phyloP scores from a whole-genome alignment of 768 basidiomycete species.

The Termitomyces sp. region DNA sequence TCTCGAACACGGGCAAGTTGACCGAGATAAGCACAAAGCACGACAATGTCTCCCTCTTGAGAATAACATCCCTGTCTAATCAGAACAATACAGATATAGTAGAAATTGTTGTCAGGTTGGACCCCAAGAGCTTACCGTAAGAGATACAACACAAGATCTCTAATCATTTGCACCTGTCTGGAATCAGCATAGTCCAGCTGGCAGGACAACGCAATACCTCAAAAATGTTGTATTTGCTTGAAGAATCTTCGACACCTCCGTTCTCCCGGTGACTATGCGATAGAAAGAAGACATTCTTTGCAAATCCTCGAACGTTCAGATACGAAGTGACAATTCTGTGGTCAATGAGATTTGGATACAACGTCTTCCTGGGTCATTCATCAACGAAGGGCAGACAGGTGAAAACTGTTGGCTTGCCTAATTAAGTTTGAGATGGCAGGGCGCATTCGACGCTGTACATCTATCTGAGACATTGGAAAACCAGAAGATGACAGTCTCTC shows the following conservation, averaged over 20 bases:
- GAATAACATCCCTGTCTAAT: conserved; percentile 37
- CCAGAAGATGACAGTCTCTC: conserved; percentile 57
- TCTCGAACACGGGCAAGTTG: conserved; percentile 36
- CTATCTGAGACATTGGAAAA: conserved; percentile 61
- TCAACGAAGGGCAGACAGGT: not conserved
- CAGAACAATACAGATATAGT: not conserved
- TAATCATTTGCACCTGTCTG: conserved; percentile 36
- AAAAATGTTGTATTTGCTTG: conserved; percentile 59
- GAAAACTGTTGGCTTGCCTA: conserved; percentile 27
- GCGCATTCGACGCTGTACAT: conserved; percentile 73
- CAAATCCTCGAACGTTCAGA: conserved; percentile 54
- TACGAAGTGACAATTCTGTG: conserved; percentile 45
- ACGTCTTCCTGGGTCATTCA: conserved; percentile 35
- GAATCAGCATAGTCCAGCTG: not conserved
- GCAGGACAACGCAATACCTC: conserved; percentile 38
- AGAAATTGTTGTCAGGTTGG: not conserved
- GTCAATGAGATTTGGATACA: conserved; percentile 59
- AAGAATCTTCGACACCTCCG: conserved; percentile 52
- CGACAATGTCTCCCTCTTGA: conserved; percentile 41
- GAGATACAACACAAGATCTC: conserved; percentile 38
- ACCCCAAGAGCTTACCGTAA: conserved; percentile 21
- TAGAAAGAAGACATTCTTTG: conserved; percentile 62
- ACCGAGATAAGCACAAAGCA: conserved; percentile 41
- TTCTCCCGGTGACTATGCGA: conserved; percentile 58
- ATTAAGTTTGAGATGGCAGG: conserved; percentile 61